Conservation (phyloP, 2,329 filamentous ascomycete species). For the Xylariaceae sp. region DNA sequence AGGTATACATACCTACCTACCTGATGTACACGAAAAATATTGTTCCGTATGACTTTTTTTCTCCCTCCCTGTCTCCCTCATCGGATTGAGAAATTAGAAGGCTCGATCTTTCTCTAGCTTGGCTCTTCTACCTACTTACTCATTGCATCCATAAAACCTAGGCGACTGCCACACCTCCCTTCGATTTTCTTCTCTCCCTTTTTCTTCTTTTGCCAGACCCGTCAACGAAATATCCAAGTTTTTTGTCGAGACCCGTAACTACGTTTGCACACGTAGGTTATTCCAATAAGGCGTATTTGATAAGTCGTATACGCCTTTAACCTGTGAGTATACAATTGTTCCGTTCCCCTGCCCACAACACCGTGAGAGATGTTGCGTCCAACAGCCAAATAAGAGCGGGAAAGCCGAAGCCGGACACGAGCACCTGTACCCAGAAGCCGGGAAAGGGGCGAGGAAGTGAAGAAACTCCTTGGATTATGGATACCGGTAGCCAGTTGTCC, state of each 20-base stretch:
- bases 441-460: conserved; percentile 15
- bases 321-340: conserved; percentile 20
- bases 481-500: conserved; percentile 4
- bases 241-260: conserved; percentile 20
- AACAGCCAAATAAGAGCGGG: conserved; percentile 8
- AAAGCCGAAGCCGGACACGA: conserved; percentile 14
- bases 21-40: conserved; percentile 5
- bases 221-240: conserved; percentile 27
- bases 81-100: conserved; percentile 13
- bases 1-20: too few species aligned
- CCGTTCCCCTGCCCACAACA: conserved; percentile 5
- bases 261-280: conserved; percentile 5
- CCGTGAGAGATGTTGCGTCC: conserved; percentile 1
- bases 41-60: conserved; percentile 25
- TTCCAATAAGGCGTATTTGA: conserved; percentile 5
- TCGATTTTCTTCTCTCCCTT: conserved; percentile 31
- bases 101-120: conserved; percentile 23
- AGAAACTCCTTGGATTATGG: conserved; percentile 10
- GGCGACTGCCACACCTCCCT: conserved; percentile 37
- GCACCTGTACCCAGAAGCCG: conserved; percentile 9
- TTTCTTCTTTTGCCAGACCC: conserved; percentile 38
- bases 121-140: conserved; percentile 26
- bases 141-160: conserved; percentile 40
- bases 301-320: conserved; percentile 12
- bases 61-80: conserved; percentile 16